These are phyloP conservation scores for Fusarium sp. DNA, from an alignment of 2,329 filamentous ascomycete genomes.

Conservation along the genomic window DNA sequence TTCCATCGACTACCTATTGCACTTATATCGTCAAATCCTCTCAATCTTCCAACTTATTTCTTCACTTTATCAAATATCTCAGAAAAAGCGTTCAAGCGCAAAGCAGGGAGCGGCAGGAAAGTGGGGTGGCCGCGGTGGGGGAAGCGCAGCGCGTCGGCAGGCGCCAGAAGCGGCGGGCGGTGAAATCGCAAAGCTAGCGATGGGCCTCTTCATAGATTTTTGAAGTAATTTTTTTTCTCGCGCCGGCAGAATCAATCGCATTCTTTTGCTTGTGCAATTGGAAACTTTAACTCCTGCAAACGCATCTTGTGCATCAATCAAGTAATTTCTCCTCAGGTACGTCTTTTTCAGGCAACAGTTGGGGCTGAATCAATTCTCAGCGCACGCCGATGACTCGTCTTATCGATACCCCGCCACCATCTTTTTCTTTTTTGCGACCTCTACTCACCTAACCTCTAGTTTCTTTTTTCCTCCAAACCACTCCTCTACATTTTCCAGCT, in stretches of 20 bases:
- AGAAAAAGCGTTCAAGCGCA: neutral
- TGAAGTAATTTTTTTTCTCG: conserved; percentile 43
- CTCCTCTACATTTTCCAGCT: conserved; percentile 8
- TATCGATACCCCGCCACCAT: conserved; percentile 49
- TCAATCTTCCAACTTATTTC: neutral
- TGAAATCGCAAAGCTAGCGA: conserved; percentile 50
- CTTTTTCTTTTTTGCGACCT: conserved; percentile 46
- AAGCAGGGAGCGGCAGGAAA: conserved; percentile 26
- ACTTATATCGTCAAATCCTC: too few species aligned
- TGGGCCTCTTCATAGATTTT: conserved; percentile 37
- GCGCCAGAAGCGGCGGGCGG: conserved; percentile 48
- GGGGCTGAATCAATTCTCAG: conserved; percentile 4
- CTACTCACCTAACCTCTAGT: conserved; percentile 37
- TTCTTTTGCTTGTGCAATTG: conserved; percentile 34
- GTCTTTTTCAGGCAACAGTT: conserved; percentile 18
- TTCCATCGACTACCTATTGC: too few species aligned
- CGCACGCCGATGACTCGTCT: conserved; percentile 47
- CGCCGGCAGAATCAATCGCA: conserved; percentile 49
- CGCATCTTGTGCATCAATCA: neutral
- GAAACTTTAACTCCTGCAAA: conserved; percentile 7
- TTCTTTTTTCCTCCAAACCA: conserved; percentile 20
- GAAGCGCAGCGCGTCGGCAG: conserved; percentile 23
- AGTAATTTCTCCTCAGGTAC: conserved; percentile 22
- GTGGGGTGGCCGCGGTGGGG: conserved; percentile 43
- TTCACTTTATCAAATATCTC: neutral